phyloP scores from a whole-genome alignment of 2,329 filamentous ascomycete genomes.

The Corinectria fuckeliana region DNA sequence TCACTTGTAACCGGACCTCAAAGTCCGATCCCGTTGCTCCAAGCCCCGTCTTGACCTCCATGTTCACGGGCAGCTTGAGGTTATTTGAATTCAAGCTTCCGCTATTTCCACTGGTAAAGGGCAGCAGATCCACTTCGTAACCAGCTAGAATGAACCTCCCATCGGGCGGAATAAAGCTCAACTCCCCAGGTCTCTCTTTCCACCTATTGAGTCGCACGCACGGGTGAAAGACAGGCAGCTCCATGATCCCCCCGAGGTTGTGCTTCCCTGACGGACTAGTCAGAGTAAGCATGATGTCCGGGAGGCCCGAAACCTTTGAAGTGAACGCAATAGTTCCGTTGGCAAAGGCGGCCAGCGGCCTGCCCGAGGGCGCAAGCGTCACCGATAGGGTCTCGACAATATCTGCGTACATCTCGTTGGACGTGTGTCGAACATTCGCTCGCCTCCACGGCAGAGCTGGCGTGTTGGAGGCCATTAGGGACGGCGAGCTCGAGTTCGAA shows the following conservation, averaged over 20 bases:
- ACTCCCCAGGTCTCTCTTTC: slow-evolving; percentile 85
- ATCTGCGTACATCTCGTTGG: slow-evolving; percentile 96
- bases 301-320: slow-evolving; percentile 91
- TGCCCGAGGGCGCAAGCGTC: slow-evolving; percentile 87
- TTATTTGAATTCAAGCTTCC: slow-evolving; percentile 63
- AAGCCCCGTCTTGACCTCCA: slow-evolving; percentile 83
- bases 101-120: slow-evolving; percentile 66
- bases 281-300: slow-evolving; percentile 83
- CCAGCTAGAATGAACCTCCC: slow-evolving; percentile 91
- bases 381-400: slow-evolving; percentile 89
- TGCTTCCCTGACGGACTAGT: slow-evolving; percentile 83
- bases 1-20: slow-evolving; percentile 79
- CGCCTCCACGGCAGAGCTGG: slow-evolving; percentile 83
- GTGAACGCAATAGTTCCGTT: slow-evolving; percentile 95
- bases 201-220: slow-evolving; percentile 91
- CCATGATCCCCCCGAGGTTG: slow-evolving; percentile 75
- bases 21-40: slow-evolving; percentile 82
- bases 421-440: slow-evolving; percentile 92
- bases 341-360: slow-evolving; percentile 84
- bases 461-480: slow-evolving; percentile 53
- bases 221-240: slow-evolving; percentile 93
- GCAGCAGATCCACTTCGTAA: slow-evolving; percentile 91
- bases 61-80: slow-evolving; percentile 79
- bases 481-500: slow-evolving; percentile 47
- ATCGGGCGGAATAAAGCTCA: slow-evolving; percentile 97